Base-by-base conservation (phyloP, 1,139 yeast species). In the Kurtzmaniella quercitrusa region DNA sequence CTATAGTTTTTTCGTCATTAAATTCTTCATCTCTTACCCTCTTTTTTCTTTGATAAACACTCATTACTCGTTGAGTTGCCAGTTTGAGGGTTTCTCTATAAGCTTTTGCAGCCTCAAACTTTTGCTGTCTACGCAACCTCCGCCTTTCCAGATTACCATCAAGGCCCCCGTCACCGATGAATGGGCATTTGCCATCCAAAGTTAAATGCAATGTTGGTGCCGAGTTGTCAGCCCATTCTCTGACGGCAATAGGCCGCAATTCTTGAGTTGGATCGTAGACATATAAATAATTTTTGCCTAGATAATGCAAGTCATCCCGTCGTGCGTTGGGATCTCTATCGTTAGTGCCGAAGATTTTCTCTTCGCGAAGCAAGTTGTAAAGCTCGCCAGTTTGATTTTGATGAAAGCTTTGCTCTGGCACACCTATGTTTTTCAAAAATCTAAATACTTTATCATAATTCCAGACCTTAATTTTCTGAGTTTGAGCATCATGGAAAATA, bases 251-350 rank as follows among this genome's bases (percentile, higher is more conserved):
- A 0, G 98, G 97, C 44, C 96, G 78, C 48, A 85, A 84, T 34
- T 75, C 75, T 52, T 88, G 94, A 46, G 83, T 74, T 26, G 87
- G 71, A 56, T 94, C 98, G 65, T 86, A 93, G 22, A 88, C 84
- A 50, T 85, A 81, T 33, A 89, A 66, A 61, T 83, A 89, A 46
- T 70, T 66, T 42, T 65, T 65, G 42, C 82, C 82, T 61, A 94
- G 87, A 59, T 88, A 87, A 57, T 84, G 82, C 54, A 86, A 77
- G 59, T 91, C 97, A 51, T 88, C 96, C 44, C 96, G 74, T 50
- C 76, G 82, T 5, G 95, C 91, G 50, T 74, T 77, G 16, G 95
- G 94, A 60, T 91, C 97, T 51, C 96, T 76, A 61, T 93, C 98
- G 32, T 86, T 78, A 1, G 96, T 86, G 8, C 96, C 96, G 58